phyloP scores from a whole-genome alignment of 2,329 filamentous ascomycete species.

The Claviceps arundinis region DNA sequence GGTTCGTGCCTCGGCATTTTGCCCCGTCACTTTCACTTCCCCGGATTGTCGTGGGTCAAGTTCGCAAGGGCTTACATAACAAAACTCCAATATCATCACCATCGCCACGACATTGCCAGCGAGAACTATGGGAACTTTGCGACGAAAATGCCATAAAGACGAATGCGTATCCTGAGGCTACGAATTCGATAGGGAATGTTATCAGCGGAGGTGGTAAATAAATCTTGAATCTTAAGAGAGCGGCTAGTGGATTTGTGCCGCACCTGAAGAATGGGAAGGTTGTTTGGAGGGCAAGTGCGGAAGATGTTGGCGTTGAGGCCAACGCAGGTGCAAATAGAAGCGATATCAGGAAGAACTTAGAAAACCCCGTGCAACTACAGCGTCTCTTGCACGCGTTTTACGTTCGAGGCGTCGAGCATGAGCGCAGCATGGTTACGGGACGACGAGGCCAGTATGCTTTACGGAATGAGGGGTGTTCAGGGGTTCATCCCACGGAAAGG shows the following conservation, averaged over 20 bases:
- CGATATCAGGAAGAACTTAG: neutral
- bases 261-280: conserved; percentile 11
- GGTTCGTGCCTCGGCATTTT: no score
- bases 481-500: conserved; percentile 44
- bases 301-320: neutral
- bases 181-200: conserved; percentile 53
- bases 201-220: conserved; percentile 55
- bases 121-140: conserved; percentile 30
- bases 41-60: no score
- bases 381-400: conserved; percentile 43
- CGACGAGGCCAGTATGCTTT: conserved; percentile 45
- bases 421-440: conserved; percentile 55
- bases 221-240: conserved; percentile 51
- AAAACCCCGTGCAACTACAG: neutral
- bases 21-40: no score
- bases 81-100: no score
- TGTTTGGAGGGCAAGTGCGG: conserved; percentile 2
- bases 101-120: neutral
- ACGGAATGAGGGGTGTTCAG: conserved; percentile 42
- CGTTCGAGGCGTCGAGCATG: conserved; percentile 44
- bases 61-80: no score
- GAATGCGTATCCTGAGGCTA: conserved; percentile 55
- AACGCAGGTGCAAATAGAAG: neutral
- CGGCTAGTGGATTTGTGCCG: conserved; percentile 41
- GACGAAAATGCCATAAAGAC: conserved; percentile 41